phyloP scores from a whole-genome alignment of 768 basidiomycete species.

The Hericium rajendrae region DNA sequence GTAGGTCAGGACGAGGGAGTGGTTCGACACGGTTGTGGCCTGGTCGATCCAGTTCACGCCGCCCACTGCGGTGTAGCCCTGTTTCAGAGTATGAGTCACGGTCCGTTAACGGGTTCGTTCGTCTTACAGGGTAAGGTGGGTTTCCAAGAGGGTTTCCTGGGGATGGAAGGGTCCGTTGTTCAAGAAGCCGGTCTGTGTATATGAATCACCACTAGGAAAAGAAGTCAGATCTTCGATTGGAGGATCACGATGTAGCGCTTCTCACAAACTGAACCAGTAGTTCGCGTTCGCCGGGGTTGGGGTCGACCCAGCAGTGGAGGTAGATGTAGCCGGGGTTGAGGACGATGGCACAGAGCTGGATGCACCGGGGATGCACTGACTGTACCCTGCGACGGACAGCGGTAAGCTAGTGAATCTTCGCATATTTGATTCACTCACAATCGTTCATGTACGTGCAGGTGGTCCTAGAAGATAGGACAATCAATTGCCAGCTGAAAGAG shows the following conservation, averaged over 20 bases:
- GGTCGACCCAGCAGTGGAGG: conserved; percentile 14
- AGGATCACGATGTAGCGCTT: background rate
- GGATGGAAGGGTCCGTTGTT: conserved; percentile 29
- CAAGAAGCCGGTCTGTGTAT: conserved; percentile 47
- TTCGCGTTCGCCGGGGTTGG: conserved; percentile 21
- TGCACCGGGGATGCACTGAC: conserved; percentile 29
- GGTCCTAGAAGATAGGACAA: conserved; percentile 4
- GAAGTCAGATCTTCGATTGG: background rate
- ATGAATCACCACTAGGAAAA: conserved; percentile 41
- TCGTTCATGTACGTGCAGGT: conserved; percentile 21
- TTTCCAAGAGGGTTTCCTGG: conserved; percentile 43
- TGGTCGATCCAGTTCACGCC: conserved; percentile 55
- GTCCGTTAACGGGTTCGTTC: background rate
- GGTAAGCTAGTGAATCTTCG: background rate
- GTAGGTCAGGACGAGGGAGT: conserved; percentile 44
- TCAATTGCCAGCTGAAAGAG: background rate
- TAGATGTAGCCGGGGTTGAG: background rate
- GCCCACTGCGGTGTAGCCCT: conserved; percentile 42
- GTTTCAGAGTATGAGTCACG: background rate
- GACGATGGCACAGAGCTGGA: too few relatives aligned
- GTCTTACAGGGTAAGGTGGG: conserved; percentile 37
- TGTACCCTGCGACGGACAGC: conserved; percentile 25
- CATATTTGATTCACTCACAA: conserved; percentile 16
- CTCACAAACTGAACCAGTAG: conserved; percentile 54
- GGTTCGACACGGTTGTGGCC: conserved; percentile 42